Evolutionary conservation across 345 rosid species (phyloP).

Genomic region (Gossypioides kirkii): DNA sequence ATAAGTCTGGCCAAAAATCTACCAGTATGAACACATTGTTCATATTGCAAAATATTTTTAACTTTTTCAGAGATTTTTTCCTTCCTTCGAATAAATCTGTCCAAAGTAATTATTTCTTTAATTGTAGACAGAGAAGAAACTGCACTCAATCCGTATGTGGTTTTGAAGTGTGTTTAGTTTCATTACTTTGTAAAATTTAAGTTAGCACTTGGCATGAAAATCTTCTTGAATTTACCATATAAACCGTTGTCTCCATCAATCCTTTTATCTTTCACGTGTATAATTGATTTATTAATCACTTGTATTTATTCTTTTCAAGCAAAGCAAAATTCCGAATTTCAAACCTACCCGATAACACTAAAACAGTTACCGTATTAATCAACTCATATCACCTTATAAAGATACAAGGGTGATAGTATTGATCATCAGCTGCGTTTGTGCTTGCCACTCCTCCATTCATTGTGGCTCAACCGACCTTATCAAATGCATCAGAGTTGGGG

Average conservation of each 20-base stretch:
- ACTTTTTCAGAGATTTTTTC: background rate
- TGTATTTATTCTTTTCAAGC: too few species aligned
- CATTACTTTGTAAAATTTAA: constrained; percentile 6
- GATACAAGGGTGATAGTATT: too few species aligned
- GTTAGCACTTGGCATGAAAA: constrained; percentile 13
- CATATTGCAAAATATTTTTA: background rate
- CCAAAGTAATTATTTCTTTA: constrained; percentile 17
- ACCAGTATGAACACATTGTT: constrained; percentile 12
- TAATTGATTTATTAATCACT: too few species aligned
- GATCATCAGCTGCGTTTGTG: background rate
- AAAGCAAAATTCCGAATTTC: too few species aligned
- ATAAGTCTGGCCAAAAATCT: constrained; percentile 27
- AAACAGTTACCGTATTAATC: too few species aligned
- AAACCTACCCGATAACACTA: too few species aligned
- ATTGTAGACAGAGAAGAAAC: constrained; percentile 16
- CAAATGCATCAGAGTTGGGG: constrained; percentile 11
- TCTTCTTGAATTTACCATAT: too few species aligned
- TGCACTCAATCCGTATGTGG: constrained; percentile 50
- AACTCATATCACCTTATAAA: too few species aligned
- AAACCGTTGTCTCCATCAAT: background rate
- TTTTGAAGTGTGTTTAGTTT: constrained; percentile 43
- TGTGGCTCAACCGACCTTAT: constrained; percentile 30
- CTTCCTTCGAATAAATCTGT: background rate
- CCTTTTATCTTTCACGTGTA: background rate
- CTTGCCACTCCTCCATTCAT: constrained; percentile 14